Conservation (phyloP, 2,329 filamentous ascomycete genomes). For the Aplosporella prunicola region DNA sequence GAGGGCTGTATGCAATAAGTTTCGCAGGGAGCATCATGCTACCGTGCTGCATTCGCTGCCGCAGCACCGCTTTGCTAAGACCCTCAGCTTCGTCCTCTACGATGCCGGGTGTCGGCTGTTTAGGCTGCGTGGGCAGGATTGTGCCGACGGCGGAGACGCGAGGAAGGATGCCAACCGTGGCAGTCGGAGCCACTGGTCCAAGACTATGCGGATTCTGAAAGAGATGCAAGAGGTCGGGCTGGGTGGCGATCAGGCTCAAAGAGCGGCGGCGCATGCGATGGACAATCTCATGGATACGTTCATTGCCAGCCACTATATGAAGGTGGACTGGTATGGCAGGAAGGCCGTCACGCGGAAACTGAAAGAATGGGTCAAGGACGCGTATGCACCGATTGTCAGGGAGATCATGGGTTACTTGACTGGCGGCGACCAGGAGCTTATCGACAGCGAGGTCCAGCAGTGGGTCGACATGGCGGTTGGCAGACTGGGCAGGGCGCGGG, state of each 20-base stretch:
- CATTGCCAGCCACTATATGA: conserved; percentile 51
- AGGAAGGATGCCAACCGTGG: conserved; percentile 13
- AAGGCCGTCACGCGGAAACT: conserved; percentile 52
- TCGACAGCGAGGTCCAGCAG: conserved; percentile 48
- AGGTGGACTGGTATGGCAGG: conserved; percentile 48
- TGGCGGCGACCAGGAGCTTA: conserved; percentile 27
- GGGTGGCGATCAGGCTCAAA: conserved; percentile 59
- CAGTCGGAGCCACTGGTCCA: conserved; percentile 31
- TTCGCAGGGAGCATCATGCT: conserved; percentile 54
- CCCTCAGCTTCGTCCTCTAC: conserved; percentile 47
- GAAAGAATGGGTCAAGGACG: conserved; percentile 57
- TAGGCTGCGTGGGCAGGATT: conserved; percentile 24
- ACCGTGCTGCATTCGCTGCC: conserved; percentile 55
- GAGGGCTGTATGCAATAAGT: conserved; percentile 32
- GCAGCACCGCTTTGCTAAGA: conserved; percentile 41
- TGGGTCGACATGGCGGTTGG: conserved; percentile 64
- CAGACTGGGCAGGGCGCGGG: conserved; percentile 58
- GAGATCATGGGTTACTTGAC: conserved; percentile 44
- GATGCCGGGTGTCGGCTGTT: conserved; percentile 42
- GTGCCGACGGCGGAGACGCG: conserved; percentile 2
- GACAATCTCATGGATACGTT: conserved; percentile 55
- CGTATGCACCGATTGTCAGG: conserved; percentile 55
- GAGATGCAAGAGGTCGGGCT: conserved; percentile 57
- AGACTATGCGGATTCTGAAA: conserved; percentile 46
- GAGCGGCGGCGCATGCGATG: conserved; percentile 63